These are phyloP conservation scores for Gnomoniopsis smithogilvyi DNA, from an alignment of 2,329 filamentous ascomycete species.

Conservation along the genomic window DNA sequence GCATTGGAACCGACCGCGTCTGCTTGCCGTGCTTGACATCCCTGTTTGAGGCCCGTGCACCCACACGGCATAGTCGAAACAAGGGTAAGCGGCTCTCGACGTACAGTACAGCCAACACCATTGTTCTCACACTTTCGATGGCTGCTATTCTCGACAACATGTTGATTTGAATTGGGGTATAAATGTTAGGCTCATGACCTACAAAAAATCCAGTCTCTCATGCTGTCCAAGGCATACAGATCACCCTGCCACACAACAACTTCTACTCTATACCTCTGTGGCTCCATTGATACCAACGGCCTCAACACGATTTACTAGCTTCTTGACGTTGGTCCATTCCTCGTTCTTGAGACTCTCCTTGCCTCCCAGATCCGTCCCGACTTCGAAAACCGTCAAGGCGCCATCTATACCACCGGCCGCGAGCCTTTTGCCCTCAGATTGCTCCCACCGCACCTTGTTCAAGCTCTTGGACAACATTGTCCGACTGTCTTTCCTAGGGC, in stretches of 20 bases:
- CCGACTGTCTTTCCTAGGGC: slow-evolving; percentile 59
- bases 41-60: too few relatives aligned
- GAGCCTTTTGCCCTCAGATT: slow-evolving; percentile 78
- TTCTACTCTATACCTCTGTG: slow-evolving; percentile 32
- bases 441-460: slow-evolving; percentile 95
- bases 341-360: slow-evolving; percentile 79
- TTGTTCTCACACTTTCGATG: not conserved
- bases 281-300: slow-evolving; percentile 50
- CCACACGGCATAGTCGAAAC: too few relatives aligned
- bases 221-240: slow-evolving; percentile 6
- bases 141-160: not conserved
- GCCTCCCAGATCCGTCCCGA: slow-evolving; percentile 77
- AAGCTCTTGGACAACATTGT: slow-evolving; percentile 78
- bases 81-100: too few relatives aligned
- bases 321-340: slow-evolving; percentile 93
- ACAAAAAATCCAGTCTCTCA: not conserved
- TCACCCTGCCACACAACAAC: not conserved
- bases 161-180: slow-evolving; percentile 10
- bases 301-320: slow-evolving; percentile 75
- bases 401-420: slow-evolving; percentile 93
- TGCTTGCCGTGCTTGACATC: too few relatives aligned
- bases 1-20: not conserved
- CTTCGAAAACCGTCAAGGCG: slow-evolving; percentile 88
- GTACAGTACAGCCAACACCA: not conserved
- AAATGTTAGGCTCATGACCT: slow-evolving; percentile 14